These are phyloP conservation scores for Verticillium albo-atrum DNA, from an alignment of 2,329 filamentous ascomycete genomes.

Conservation along the genomic window DNA sequence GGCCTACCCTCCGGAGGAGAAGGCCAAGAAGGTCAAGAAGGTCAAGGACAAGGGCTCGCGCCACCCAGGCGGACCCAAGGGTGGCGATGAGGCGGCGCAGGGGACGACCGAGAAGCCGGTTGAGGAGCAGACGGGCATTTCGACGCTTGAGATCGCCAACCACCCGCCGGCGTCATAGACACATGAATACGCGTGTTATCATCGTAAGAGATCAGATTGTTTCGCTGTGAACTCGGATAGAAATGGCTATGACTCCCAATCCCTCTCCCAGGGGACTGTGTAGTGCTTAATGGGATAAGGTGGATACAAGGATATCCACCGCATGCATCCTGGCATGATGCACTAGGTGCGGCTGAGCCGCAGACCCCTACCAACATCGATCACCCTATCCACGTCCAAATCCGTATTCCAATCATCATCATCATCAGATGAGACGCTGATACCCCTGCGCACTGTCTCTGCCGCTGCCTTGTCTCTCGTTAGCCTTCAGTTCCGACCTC, in stretches of 20 bases:
- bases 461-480: neutral
- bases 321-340: neutral
- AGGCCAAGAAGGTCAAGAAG: constrained; percentile 72
- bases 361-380: neutral
- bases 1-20: constrained; percentile 73
- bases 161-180: neutral
- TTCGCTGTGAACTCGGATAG: too few species aligned
- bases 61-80: constrained; percentile 43
- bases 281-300: neutral
- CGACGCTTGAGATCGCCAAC: neutral
- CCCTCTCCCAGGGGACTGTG: too few species aligned
- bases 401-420: neutral
- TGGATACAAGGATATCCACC: neutral
- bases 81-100: neutral
- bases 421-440: neutral
- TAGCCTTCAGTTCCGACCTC: neutral
- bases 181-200: neutral
- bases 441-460: neutral
- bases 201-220: neutral
- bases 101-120: neutral
- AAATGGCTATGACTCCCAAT: too few species aligned
- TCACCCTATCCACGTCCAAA: neutral
- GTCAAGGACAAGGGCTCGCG: constrained; percentile 70
- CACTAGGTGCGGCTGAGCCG: neutral
- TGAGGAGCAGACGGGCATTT: neutral